These are phyloP conservation scores for Candida morakotiae DNA, from an alignment of 805 yeast genomes.

Conservation along the genomic window DNA sequence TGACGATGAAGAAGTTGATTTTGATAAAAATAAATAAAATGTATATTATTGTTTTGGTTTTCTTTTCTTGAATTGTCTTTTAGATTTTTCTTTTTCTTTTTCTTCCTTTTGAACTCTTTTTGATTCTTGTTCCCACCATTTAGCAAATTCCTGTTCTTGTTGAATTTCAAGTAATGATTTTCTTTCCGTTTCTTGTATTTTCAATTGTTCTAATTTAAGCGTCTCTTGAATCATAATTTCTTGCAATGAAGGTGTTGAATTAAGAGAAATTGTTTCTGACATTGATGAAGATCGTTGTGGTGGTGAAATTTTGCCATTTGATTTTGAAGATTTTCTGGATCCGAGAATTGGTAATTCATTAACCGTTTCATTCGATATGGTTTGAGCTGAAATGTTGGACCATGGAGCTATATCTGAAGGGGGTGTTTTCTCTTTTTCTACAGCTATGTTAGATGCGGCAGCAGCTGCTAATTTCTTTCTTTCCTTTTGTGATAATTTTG, in stretches of 20 bases:
- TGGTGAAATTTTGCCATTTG: background rate
- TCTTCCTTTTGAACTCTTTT: slow-evolving; percentile 51
- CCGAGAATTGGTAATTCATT: slow-evolving; percentile 20
- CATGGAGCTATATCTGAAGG: slow-evolving; percentile 11
- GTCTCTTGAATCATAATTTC: slow-evolving; percentile 49
- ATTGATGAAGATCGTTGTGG: slow-evolving; percentile 1
- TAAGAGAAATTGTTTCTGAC: slow-evolving; percentile 1
- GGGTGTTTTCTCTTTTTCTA: background rate
- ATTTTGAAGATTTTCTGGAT: background rate
- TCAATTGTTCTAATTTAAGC: slow-evolving; percentile 28
- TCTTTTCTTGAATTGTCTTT: background rate
- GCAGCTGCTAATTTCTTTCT: slow-evolving; percentile 39
- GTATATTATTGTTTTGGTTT: background rate
- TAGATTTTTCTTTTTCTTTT: slow-evolving; percentile 21
- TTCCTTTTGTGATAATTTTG: slow-evolving; percentile 57
- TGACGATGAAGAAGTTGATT: slow-evolving; percentile 4
- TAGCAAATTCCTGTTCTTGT: slow-evolving; percentile 79
- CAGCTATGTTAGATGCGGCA: slow-evolving; percentile 4
- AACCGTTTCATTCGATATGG: background rate
- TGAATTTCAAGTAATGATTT: slow-evolving; percentile 65
- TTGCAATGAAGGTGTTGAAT: slow-evolving; percentile 27
- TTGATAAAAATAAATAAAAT: background rate
- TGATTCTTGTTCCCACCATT: slow-evolving; percentile 85
- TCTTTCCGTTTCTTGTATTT: slow-evolving; percentile 22
- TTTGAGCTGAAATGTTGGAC: slow-evolving; percentile 4